These are phyloP conservation scores for Vitis rotundifolia DNA, from an alignment of 164 flowering plant genomes.

Conservation along the genomic window DNA sequence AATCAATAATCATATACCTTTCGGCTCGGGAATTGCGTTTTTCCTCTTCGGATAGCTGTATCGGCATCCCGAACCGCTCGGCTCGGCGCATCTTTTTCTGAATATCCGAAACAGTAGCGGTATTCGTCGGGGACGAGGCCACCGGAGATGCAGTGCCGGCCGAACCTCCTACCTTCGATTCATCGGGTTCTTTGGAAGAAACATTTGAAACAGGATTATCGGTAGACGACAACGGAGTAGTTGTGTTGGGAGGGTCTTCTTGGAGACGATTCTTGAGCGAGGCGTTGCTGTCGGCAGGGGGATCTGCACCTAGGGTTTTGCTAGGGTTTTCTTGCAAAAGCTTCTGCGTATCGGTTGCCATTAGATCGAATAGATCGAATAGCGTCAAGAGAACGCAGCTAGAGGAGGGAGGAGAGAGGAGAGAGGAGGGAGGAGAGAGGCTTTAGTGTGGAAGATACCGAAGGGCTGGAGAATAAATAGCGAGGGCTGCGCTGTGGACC, in stretches of 20 bases:
- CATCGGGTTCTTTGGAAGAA: slow-evolving; percentile 17
- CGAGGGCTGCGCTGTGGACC: too few species aligned
- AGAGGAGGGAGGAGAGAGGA: too few species aligned
- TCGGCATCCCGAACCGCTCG: slow-evolving; percentile 70
- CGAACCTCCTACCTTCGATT: slow-evolving; percentile 17
- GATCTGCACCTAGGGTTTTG: slow-evolving; percentile 6
- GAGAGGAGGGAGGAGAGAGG: too few species aligned
- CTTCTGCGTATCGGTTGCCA: slow-evolving; percentile 29
- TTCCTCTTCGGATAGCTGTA: slow-evolving; percentile 61
- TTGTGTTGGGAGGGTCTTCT: background rate
- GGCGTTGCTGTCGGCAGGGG: background rate
- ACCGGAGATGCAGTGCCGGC: slow-evolving; percentile 1
- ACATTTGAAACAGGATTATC: slow-evolving; percentile 2
- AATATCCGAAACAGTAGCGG: slow-evolving; percentile 27
- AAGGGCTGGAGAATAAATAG: too few species aligned
- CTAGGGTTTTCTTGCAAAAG: slow-evolving; percentile 14
- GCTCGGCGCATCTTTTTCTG: slow-evolving; percentile 73
- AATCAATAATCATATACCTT: slow-evolving; percentile 34
- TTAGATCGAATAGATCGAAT: background rate
- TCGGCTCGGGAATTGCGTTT: slow-evolving; percentile 68
- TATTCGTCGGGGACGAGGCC: slow-evolving; percentile 8
- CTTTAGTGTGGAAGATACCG: too few species aligned
- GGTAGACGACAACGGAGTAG: background rate
- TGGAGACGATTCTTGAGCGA: slow-evolving; percentile 6
- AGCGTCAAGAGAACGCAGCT: too few species aligned